Evolutionary conservation across 306 rosid species (phyloP).

Genomic region (Glycine soja): DNA sequence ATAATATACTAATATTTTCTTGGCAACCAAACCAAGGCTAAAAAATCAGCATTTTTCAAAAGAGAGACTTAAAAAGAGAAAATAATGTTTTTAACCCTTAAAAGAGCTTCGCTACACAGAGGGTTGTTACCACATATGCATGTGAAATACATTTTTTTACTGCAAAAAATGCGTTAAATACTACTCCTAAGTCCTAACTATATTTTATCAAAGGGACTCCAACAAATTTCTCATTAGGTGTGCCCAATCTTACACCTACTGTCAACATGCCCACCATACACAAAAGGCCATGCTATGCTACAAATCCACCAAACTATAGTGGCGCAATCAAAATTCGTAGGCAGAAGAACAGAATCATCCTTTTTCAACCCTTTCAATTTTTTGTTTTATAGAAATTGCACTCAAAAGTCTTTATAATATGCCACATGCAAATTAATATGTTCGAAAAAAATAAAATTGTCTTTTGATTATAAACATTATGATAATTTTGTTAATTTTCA

Average conservation of each 20-base stretch:
- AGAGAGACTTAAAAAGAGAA: no score
- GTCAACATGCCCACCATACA: not conserved
- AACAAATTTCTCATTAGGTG: conserved; percentile 54
- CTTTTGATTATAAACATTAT: no score
- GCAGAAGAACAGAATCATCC: no score
- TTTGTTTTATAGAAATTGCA: not conserved
- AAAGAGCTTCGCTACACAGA: no score
- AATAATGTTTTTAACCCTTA: no score
- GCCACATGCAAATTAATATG: not conserved
- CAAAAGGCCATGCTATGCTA: not conserved
- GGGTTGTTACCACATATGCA: not conserved
- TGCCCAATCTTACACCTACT: conserved; percentile 45
- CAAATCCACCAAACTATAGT: conserved; percentile 19
- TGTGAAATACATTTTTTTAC: not conserved
- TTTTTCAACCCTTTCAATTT: no score
- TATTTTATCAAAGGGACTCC: not conserved
- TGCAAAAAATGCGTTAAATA: not conserved
- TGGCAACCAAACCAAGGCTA: no score
- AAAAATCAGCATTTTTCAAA: no score
- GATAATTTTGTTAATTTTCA: no score
- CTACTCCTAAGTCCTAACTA: not conserved
- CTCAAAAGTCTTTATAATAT: not conserved
- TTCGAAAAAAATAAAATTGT: not conserved
- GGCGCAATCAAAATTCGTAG: not conserved
- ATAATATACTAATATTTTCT: no score